Percentiles rank a stretch among this genome's conserved stretches.
Conservation (phyloP, 345 rosid species). For the Brassica cretica region DNA sequence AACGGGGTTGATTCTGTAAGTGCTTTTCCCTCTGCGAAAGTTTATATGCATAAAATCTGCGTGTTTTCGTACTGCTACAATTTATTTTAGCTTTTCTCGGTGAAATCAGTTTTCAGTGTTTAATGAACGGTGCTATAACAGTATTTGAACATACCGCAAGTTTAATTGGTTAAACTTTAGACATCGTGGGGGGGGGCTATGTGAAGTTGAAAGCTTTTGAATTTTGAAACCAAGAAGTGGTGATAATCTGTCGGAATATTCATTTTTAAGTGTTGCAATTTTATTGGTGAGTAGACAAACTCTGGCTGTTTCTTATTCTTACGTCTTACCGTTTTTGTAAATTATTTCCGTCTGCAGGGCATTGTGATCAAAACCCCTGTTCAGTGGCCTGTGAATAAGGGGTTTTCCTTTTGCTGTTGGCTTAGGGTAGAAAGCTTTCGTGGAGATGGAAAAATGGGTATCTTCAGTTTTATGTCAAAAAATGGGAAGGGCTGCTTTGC, state of each 20-base stretch:
- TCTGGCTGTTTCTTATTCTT: constrained; percentile 7
- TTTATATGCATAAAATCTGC: constrained; percentile 4
- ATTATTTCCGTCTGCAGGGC: constrained; percentile 54
- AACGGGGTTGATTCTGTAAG: constrained; percentile 91
- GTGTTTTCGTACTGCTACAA: neutral
- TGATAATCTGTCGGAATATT: constrained; percentile 23
- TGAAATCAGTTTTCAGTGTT: constrained; percentile 7
- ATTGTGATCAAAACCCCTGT: constrained; percentile 75
- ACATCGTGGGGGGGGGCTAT: neutral
- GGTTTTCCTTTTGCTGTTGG: constrained; percentile 97
- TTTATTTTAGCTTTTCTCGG: constrained; percentile 7
- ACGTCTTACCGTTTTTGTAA: constrained; percentile 9
- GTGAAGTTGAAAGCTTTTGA: constrained; percentile 5
- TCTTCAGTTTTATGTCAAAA: constrained; percentile 84
- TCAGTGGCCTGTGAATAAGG: constrained; percentile 90
- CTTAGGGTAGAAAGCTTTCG: constrained; percentile 89
- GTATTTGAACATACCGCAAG: constrained; percentile 12
- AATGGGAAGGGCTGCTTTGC: constrained; percentile 89
- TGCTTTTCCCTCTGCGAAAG: constrained; percentile 25
- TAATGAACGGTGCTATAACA: constrained; percentile 3
- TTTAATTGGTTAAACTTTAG: constrained; percentile 17
- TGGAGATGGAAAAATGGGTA: constrained; percentile 69
- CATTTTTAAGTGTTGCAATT: constrained; percentile 20
- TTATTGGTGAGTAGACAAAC: constrained; percentile 26
- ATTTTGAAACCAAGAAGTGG: constrained; percentile 9